Evolutionary conservation across 2,329 filamentous ascomycete species (phyloP).

Genomic region (Penicillium sp.): DNA sequence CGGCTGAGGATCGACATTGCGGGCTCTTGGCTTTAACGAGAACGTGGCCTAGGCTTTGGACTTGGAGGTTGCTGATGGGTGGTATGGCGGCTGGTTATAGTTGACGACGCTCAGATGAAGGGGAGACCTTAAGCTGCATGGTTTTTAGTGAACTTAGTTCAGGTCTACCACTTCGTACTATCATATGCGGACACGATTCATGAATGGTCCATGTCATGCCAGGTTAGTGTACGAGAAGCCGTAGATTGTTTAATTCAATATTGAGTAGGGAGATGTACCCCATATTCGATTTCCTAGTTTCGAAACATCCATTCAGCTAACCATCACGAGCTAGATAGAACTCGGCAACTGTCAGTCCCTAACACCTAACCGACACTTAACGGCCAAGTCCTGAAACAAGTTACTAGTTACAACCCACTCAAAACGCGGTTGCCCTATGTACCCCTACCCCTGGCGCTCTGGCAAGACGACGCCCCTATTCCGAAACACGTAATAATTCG

Average conservation of each 20-base stretch:
- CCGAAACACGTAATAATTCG: neutral
- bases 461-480: neutral
- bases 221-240: too few species aligned
- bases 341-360: neutral
- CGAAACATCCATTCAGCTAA: neutral
- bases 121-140: neutral
- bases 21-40: neutral
- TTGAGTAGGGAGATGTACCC: neutral
- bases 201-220: too few species aligned
- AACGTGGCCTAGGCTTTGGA: neutral
- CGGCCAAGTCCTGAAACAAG: neutral
- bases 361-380: neutral
- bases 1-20: slow-evolving; percentile 1
- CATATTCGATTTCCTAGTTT: neutral
- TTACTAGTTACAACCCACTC: neutral
- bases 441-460: neutral
- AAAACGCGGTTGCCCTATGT: neutral
- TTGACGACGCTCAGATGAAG: neutral
- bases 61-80: neutral
- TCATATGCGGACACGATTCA: too few species aligned
- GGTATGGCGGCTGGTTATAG: neutral
- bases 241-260: too few species aligned
- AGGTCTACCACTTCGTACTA: too few species aligned
- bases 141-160: too few species aligned
- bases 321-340: too few species aligned